Percentiles rank a stretch among this genome's conserved stretches.
Conservation (phyloP, 805 yeast species). For the Kodamaea sagamina region DNA sequence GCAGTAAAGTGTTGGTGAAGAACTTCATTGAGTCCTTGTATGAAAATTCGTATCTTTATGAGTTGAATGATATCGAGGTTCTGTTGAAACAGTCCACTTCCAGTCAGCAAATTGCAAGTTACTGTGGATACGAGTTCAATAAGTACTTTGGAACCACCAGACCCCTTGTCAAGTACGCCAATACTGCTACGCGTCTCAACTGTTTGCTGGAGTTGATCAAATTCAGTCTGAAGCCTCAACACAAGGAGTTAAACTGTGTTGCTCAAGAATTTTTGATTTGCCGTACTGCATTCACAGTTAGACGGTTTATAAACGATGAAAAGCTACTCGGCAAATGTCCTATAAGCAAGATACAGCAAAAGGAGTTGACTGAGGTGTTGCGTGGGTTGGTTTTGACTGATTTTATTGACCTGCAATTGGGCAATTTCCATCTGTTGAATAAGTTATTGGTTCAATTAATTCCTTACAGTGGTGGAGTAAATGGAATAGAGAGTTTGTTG, state of each 20-base stretch:
- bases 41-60: constrained; percentile 60
- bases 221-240: constrained; percentile 28
- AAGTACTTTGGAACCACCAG: constrained; percentile 66
- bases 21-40: constrained; percentile 51
- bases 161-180: constrained; percentile 44
- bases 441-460: constrained; percentile 24
- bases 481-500: constrained; percentile 18
- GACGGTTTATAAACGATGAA: constrained; percentile 65
- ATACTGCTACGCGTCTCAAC: constrained; percentile 49
- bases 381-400: constrained; percentile 38
- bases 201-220: constrained; percentile 58
- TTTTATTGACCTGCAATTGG: constrained; percentile 7
- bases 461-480: constrained; percentile 17
- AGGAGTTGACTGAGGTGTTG: constrained; percentile 56
- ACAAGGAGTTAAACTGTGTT: constrained; percentile 21
- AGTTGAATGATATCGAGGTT: constrained; percentile 54
- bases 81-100: constrained; percentile 24
- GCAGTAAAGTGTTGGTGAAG: constrained; percentile 11
- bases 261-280: constrained; percentile 46
- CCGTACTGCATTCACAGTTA: constrained; percentile 60
- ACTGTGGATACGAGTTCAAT: constrained; percentile 43
- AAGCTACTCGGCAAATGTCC: constrained; percentile 64
- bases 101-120: constrained; percentile 37
- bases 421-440: constrained; percentile 16
- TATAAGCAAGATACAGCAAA: constrained; percentile 60